Evolutionary conservation across 2,329 filamentous ascomycete genomes (phyloP), one percentile per base, ranked within the genome.

Genomic region (Fusarium siculi): DNA sequence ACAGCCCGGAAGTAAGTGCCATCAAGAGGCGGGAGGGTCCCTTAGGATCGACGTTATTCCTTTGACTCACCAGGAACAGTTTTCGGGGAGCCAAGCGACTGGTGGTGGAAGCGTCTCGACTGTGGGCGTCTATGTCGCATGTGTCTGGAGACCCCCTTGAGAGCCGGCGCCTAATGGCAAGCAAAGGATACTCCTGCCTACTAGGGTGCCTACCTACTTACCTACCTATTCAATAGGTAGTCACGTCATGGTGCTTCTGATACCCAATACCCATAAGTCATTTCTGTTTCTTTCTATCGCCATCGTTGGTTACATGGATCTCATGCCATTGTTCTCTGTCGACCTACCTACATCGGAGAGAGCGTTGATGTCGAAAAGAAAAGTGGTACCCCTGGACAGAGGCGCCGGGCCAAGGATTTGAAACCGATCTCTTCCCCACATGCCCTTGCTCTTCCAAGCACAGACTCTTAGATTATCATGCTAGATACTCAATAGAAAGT

Each of bases 51-150:
- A 61, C 67, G 47, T 66, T 67, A 53, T 71, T 63, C 36, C 55
- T 50, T 73, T 43, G 47, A 69, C 58, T 47, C 64, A 63, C 66
- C 58, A 65, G 61, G 68, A 40, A 54, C 32, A 52, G 36, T 63
- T 62, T 47, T 57, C 43, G 50, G 63, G 61, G 63, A 60, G 54
- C 14, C 40, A 68, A 65, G 71, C 63, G 71, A 74, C 71, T 74
- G 71, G 71, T 36, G 50, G 66, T 74, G 62, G 71, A 56, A 68
- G 71, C 67, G 71, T 74, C 71, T 74, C 71, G 71, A 68, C 67
- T 73, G 58, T 74, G 71, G 71, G 71, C 71, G 71, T 72, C 67
- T 74, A 74, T 59, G 71, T 74, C 71, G 58, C 71, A 74, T 74
- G 71, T 71, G 68, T 64, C 63, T 59, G 71, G 71, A 46, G 55